A percentile compares a stretch with the other conserved stretches of the same genome.
Conservation (phyloP, 306 rosid genomes). For the Malus sieversii region DNA sequence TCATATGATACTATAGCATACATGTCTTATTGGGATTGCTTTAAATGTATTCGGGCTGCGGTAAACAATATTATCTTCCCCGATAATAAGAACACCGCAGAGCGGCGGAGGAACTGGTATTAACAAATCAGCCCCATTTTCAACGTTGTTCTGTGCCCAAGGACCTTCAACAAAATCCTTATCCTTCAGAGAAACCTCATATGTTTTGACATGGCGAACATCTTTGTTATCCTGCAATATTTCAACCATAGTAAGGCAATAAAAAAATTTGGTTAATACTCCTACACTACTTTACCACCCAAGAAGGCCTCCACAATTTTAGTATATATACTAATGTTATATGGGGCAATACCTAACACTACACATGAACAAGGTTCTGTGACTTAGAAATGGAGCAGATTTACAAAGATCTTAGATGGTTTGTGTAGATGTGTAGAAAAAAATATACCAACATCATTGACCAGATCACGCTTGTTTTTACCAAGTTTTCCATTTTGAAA, state of each 20-base stretch:
- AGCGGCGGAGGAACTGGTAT: constrained; percentile 98
- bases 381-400: neutral
- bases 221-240: constrained; percentile 88
- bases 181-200: constrained; percentile 93
- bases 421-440: neutral
- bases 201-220: constrained; percentile 95
- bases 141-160: constrained; percentile 92
- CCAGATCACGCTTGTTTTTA: neutral
- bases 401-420: neutral
- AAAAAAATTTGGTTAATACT: neutral
- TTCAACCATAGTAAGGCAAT: constrained; percentile 7
- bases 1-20: constrained; percentile 26
- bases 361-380: neutral
- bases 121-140: constrained; percentile 87
- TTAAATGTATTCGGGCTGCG: constrained; percentile 92
- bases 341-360: neutral
- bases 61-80: constrained; percentile 95
- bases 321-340: neutral
- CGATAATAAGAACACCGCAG: constrained; percentile 91
- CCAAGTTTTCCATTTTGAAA: neutral
- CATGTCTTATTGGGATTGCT: constrained; percentile 88
- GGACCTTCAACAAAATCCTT: constrained; percentile 98
- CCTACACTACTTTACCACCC: neutral
- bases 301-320: neutral
- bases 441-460: neutral